Conservation (phyloP, 2,329 filamentous ascomycete genomes). For the Pseudogymnoascus sp. region DNA sequence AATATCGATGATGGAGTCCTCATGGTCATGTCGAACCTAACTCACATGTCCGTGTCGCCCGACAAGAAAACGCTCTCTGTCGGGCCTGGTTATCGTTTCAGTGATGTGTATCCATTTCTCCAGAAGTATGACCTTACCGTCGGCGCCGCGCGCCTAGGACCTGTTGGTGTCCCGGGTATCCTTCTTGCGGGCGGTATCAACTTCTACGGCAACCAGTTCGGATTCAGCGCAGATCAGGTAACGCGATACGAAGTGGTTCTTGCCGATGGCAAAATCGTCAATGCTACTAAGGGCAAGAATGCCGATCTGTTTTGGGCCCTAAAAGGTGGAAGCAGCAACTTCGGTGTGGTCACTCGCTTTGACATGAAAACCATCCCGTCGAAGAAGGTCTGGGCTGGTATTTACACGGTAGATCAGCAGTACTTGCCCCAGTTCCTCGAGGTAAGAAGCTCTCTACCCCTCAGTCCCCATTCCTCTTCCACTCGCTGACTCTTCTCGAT, state of each 20-base stretch:
- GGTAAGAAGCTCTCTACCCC: neutral
- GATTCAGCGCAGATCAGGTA: neutral
- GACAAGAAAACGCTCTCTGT: slow-evolving; percentile 20
- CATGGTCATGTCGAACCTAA: slow-evolving; percentile 27
- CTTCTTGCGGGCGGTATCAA: slow-evolving; percentile 24
- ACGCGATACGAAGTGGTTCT: slow-evolving; percentile 38
- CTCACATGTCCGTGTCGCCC: slow-evolving; percentile 21
- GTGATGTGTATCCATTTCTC: slow-evolving; percentile 26
- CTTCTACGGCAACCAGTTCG: slow-evolving; percentile 21
- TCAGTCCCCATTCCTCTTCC: neutral
- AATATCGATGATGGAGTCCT: slow-evolving; percentile 27
- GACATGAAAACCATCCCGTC: slow-evolving; percentile 31
- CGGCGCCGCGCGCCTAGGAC: slow-evolving; percentile 27
- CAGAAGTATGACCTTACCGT: slow-evolving; percentile 23
- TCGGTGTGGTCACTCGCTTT: slow-evolving; percentile 42
- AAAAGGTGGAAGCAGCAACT: slow-evolving; percentile 48
- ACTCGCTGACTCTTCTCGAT: neutral
- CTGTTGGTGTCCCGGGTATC: slow-evolving; percentile 33
- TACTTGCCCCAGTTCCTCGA: slow-evolving; percentile 18
- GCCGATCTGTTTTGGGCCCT: slow-evolving; percentile 44
- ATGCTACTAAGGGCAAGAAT: slow-evolving; percentile 34
- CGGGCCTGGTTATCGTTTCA: slow-evolving; percentile 21
- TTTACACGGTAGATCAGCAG: slow-evolving; percentile 18
- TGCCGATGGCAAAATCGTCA: slow-evolving; percentile 39
- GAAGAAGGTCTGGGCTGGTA: slow-evolving; percentile 16